Percentiles rank a stretch among this genome's conserved stretches.
phyloP scores from a whole-genome alignment of 2,329 filamentous ascomycete genomes.

The Aspergillus novoparasiticus region DNA sequence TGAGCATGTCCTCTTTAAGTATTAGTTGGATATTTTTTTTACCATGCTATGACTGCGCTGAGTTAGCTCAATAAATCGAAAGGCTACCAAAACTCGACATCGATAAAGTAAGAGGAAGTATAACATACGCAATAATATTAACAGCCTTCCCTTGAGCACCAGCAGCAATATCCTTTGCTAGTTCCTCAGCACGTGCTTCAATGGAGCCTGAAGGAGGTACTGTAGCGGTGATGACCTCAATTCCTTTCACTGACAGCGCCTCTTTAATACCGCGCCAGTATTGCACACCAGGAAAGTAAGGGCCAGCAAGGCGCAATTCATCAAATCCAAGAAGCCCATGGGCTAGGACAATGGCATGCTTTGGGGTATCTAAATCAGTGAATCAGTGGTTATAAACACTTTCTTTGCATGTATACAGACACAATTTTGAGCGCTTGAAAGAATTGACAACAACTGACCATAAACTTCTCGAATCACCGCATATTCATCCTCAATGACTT shows the following conservation, averaged over 20 bases:
- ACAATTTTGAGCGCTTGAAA: not conserved
- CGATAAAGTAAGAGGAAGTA: not conserved
- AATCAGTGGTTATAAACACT: not conserved
- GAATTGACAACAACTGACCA: slow-evolving; percentile 37
- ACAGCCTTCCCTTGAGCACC: slow-evolving; percentile 60
- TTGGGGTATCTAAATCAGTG: slow-evolving; percentile 42
- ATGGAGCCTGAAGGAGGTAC: slow-evolving; percentile 64
- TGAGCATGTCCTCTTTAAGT: not conserved
- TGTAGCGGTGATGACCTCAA: slow-evolving; percentile 63
- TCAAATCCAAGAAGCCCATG: slow-evolving; percentile 70
- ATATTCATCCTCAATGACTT: slow-evolving; percentile 63
- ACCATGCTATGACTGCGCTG: slow-evolving; percentile 52
- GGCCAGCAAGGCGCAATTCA: slow-evolving; percentile 59
- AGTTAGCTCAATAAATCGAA: slow-evolving; percentile 3
- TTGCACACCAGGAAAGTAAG: slow-evolving; percentile 58
- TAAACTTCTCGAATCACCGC: slow-evolving; percentile 62
- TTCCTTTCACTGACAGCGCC: slow-evolving; percentile 56
- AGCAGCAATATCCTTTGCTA: slow-evolving; percentile 55
- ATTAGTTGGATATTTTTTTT: slow-evolving; percentile 20
- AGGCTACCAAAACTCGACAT: too few relatives aligned
- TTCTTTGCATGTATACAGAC: not conserved
- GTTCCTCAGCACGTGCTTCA: slow-evolving; percentile 57
- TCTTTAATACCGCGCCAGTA: slow-evolving; percentile 68
- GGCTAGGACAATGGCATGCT: slow-evolving; percentile 63
- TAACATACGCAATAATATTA: slow-evolving; percentile 64